Base-by-base conservation (phyloP, 2,329 filamentous ascomycete genomes). In the Stagonosporopsis vannaccii region DNA sequence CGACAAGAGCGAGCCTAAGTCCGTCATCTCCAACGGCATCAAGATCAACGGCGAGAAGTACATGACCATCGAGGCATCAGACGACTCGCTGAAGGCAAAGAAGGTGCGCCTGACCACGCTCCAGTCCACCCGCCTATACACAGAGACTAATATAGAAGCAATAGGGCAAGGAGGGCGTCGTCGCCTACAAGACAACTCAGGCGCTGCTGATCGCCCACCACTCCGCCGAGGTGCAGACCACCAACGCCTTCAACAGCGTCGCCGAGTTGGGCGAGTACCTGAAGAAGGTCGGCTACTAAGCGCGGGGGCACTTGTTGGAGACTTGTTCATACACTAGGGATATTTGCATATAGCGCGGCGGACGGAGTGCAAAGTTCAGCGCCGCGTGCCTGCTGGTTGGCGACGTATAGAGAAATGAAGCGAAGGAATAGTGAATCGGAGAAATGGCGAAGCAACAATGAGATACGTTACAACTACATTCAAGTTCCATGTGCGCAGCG, bases 181-280 rank as follows among this genome's bases (percentile, higher is more conserved):
- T 89, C 74, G 86, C 95, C 69, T 88, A 88, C 79, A 96, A 96
- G 84, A 96, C 94, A 71, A 88, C 84, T 72, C 89, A 96, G 80
- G 91, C 92, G 67, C 88, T 98, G 76, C 86, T 99, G 75, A 80
- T 99, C 75, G 90, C 87, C 67, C 92, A 97, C 82, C 92, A 98
- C 84, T 84, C 83, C 66, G 91, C 96, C 77, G 76, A 77, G 60
- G 81, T 88, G 67, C 83, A 90, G 76, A 90, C 90, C 48, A 88
- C 91, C 74, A 88, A 89, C 76, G 88, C 91, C 61, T 88, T 88
- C 69, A 85, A 85, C 75, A 91, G 90, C 45, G 90, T 96, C 66
- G 90, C 94, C 82, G 83, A 87, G 70, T 85, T 99, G 61, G 92
- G 86, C 71, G 91, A 96, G 78, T 97, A 98, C 82, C 86, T 97